Evolutionary conservation across 768 basidiomycete species (phyloP).

Genomic region (Tephrocybe sp.): DNA sequence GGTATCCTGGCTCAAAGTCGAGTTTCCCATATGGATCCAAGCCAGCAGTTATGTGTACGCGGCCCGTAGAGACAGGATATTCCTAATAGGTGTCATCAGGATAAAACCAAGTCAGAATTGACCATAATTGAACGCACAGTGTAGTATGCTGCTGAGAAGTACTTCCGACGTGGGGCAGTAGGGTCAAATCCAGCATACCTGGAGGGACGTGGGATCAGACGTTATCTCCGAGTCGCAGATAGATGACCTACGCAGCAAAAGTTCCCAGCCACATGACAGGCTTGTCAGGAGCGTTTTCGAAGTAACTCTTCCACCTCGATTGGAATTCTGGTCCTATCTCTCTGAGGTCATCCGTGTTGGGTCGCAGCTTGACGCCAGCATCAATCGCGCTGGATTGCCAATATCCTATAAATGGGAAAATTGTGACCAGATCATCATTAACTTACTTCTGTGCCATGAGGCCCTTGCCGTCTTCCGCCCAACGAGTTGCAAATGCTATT

Average conservation of each 20-base stretch:
- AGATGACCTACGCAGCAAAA: conserved; percentile 38
- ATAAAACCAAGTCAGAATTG: conserved; percentile 18
- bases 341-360: conserved; percentile 46
- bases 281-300: conserved; percentile 53
- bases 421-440: background rate
- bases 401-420: background rate
- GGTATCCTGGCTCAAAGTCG: conserved; percentile 46
- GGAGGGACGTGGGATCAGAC: conserved; percentile 24
- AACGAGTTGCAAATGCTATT: conserved; percentile 16
- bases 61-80: conserved; percentile 49
- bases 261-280: conserved; percentile 46
- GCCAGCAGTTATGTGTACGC: conserved; percentile 46
- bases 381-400: conserved; percentile 47
- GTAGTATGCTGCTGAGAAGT: conserved; percentile 22
- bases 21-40: conserved; percentile 39
- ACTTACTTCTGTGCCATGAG: conserved; percentile 54
- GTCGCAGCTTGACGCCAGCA: conserved; percentile 57
- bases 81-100: conserved; percentile 21
- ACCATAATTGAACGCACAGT: conserved; percentile 18
- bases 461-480: conserved; percentile 17
- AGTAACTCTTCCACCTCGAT: conserved; percentile 49
- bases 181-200: conserved; percentile 20
- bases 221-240: background rate
- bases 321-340: conserved; percentile 51
- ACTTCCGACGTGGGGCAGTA: conserved; percentile 24